These are phyloP conservation scores for Colletotrichum ledebouriae DNA, from an alignment of 2,329 filamentous ascomycete genomes.

Conservation along the genomic window DNA sequence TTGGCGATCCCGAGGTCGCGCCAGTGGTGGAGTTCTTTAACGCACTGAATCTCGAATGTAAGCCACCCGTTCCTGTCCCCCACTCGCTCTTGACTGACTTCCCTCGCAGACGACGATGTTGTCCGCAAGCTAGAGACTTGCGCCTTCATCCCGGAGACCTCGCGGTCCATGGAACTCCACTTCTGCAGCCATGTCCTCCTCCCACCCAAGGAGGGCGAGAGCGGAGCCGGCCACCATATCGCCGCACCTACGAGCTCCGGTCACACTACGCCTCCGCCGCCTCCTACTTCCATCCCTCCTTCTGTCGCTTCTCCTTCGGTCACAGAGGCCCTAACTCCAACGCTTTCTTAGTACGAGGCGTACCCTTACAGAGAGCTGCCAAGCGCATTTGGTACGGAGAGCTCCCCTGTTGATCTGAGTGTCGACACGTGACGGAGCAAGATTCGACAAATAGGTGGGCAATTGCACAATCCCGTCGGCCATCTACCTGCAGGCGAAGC, in stretches of 20 bases:
- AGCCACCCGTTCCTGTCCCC: constrained; percentile 49
- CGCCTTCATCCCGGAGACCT: constrained; percentile 50
- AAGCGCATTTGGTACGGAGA: neutral
- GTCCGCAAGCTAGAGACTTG: constrained; percentile 47
- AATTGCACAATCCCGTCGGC: neutral
- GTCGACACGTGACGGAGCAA: too few species aligned
- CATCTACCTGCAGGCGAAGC: neutral
- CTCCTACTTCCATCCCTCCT: constrained; percentile 19
- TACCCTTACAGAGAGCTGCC: neutral
- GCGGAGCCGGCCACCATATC: constrained; percentile 28
- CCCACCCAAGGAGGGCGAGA: constrained; percentile 45
- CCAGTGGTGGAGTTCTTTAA: constrained; percentile 66
- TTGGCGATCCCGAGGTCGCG: constrained; percentile 56
- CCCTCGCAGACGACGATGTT: constrained; percentile 46
- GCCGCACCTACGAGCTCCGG: constrained; percentile 36
- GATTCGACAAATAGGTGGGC: too few species aligned
- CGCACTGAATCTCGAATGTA: constrained; percentile 69
- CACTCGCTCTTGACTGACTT: constrained; percentile 4
- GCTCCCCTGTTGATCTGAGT: neutral
- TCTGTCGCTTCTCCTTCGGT: constrained; percentile 19
- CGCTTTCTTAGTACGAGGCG: constrained; percentile 19
- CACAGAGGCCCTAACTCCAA: constrained; percentile 7
- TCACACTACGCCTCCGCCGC: constrained; percentile 33
- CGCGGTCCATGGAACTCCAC: constrained; percentile 64
- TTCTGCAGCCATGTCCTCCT: constrained; percentile 64